These are phyloP conservation scores for Crithidia mellificae DNA, from an alignment of 208 protist species.

Conservation along the genomic window DNA sequence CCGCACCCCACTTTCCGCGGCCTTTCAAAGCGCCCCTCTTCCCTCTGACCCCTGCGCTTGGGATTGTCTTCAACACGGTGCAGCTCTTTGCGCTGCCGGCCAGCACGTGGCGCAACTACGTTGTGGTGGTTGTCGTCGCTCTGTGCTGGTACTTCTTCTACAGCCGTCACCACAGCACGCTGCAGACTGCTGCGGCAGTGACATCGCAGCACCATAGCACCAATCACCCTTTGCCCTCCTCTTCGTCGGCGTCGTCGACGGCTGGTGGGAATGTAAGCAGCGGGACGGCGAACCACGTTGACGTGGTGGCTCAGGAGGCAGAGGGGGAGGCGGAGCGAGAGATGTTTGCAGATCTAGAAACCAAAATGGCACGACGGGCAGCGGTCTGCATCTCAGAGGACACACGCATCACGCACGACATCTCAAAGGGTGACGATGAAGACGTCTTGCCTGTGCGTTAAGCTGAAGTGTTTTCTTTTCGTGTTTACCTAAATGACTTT, in stretches of 20 bases:
- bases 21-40: constrained; percentile 15
- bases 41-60: background rate
- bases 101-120: constrained; percentile 29
- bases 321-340: background rate
- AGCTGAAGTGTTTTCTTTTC: no score
- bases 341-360: background rate
- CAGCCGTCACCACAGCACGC: constrained; percentile 15
- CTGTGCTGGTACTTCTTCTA: constrained; percentile 28
- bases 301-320: background rate
- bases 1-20: constrained; percentile 7
- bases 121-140: constrained; percentile 7
- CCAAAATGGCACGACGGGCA: background rate
- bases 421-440: background rate
- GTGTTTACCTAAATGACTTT: no score
- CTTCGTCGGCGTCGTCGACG: background rate
- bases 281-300: no score
- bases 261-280: no score
- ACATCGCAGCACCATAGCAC: no score
- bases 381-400: background rate
- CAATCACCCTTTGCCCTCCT: no score
- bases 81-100: constrained; percentile 17
- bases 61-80: constrained; percentile 21
- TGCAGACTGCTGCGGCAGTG: constrained; percentile 2
- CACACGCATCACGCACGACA: background rate
- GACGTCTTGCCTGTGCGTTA: background rate